phyloP scores from a whole-genome alignment of 164 flowering plant genomes.

The Berberis vulgaris region DNA sequence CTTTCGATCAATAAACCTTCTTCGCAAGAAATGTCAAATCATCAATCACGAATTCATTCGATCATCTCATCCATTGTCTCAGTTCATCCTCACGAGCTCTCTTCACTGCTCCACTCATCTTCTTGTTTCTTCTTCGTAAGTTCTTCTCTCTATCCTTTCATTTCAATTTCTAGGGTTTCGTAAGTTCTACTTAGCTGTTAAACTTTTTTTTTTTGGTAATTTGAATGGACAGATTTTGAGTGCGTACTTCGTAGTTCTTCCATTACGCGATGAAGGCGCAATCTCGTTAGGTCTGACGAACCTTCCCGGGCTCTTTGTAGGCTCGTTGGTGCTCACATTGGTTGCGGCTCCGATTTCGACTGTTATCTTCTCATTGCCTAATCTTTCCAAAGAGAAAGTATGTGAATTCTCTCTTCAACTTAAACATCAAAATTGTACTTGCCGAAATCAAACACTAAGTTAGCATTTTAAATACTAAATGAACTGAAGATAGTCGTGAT shows the following conservation, averaged over 20 bases:
- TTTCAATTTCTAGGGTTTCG: background rate
- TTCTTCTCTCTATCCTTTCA: background rate
- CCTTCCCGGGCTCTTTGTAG: conserved; percentile 76
- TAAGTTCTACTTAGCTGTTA: too few species aligned
- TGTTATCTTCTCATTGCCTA: conserved; percentile 74
- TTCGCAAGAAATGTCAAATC: background rate
- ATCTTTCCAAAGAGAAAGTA: conserved; percentile 84
- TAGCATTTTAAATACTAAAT: too few species aligned
- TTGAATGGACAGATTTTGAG: conserved; percentile 58
- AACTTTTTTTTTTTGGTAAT: background rate
- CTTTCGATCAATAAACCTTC: background rate
- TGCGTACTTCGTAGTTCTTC: conserved; percentile 87
- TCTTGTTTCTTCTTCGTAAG: conserved; percentile 93
- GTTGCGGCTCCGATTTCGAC: conserved; percentile 88
- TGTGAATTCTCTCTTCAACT: background rate
- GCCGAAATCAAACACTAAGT: too few species aligned
- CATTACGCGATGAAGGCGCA: conserved; percentile 95
- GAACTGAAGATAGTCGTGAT: too few species aligned
- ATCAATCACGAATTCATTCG: conserved; percentile 33
- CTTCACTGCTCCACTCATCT: conserved; percentile 63
- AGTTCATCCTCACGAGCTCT: conserved; percentile 83
- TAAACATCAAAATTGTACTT: too few species aligned
- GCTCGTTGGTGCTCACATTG: conserved; percentile 73
- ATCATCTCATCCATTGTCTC: conserved; percentile 51
- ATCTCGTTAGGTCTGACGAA: conserved; percentile 78